A percentile compares a stretch with the other conserved stretches of the same genome.
phyloP scores from a whole-genome alignment of 768 basidiomycete genomes.

The Pulveroboletus ravenelii region DNA sequence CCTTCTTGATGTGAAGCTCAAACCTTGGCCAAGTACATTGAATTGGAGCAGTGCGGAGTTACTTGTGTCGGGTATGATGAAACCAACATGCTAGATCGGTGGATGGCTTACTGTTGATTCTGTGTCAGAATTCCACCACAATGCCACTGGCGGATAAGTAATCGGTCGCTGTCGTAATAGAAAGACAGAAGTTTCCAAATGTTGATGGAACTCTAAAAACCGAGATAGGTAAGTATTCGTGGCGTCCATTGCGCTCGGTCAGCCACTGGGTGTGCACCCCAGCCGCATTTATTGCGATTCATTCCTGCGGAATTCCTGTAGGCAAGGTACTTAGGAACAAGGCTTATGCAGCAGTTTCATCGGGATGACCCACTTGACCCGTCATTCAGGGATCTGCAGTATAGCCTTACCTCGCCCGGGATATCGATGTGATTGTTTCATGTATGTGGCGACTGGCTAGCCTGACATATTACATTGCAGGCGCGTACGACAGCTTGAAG shows the following conservation, averaged over 20 bases:
- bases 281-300: conserved; percentile 2
- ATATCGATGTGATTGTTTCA: not conserved
- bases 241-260: not conserved
- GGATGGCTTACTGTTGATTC: not conserved
- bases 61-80: conserved; percentile 1
- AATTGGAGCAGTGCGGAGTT: not conserved
- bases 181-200: not conserved
- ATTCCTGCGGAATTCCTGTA: not conserved
- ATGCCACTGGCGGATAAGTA: conserved; percentile 4
- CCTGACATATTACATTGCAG: not conserved
- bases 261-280: not conserved
- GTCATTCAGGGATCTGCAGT: too few relatives aligned
- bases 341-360: not conserved
- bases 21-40: not conserved
- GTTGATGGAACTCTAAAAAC: conserved; percentile 11
- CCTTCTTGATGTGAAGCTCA: not conserved
- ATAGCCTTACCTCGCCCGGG: not conserved
- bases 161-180: not conserved
- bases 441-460: not conserved
- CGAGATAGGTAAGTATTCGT: not conserved
- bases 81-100: not conserved
- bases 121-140: not conserved
- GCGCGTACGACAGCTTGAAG: not conserved
- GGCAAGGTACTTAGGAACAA: not conserved
- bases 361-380: not conserved